Percentiles rank a stretch among this genome's conserved stretches.
Conservation (phyloP, 2,329 filamentous ascomycete genomes). For the Macrophomina pseudophaseolina region DNA sequence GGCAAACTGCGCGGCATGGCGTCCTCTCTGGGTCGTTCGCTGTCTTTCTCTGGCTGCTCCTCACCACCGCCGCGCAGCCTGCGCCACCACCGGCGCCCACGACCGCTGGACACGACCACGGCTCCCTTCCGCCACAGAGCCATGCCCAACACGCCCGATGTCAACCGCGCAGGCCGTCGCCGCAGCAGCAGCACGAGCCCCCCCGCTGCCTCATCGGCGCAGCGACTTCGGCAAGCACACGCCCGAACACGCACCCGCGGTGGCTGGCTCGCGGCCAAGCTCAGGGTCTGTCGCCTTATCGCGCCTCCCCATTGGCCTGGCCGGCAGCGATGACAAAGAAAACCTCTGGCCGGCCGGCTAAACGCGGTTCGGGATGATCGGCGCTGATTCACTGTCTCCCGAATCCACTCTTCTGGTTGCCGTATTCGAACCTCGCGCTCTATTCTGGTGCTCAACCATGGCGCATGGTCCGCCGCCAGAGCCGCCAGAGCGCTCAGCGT, state of each 20-base stretch:
- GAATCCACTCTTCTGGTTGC: conserved; percentile 14
- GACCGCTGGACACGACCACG: neutral
- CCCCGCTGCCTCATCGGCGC: conserved; percentile 16
- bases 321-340: conserved; percentile 20
- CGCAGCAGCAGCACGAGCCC: conserved; percentile 21
- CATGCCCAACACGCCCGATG: neutral
- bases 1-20: neutral
- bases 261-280: conserved; percentile 19
- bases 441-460: conserved; percentile 22
- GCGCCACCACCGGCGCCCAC: neutral
- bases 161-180: conserved; percentile 6
- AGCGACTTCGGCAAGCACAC: conserved; percentile 22
- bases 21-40: too few species aligned
- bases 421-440: conserved; percentile 5
- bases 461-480: conserved; percentile 20
- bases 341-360: conserved; percentile 18
- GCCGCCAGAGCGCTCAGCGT: conserved; percentile 15
- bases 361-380: conserved; percentile 24
- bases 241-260: conserved; percentile 8
- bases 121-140: neutral
- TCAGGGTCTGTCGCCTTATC: conserved; percentile 17
- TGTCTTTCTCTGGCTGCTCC: too few species aligned
- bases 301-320: conserved; percentile 11
- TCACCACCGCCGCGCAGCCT: neutral
- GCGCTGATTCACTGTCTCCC: conserved; percentile 23